phyloP scores from a whole-genome alignment of 2,329 filamentous ascomycete genomes.

The Tolypocladium amazonense region DNA sequence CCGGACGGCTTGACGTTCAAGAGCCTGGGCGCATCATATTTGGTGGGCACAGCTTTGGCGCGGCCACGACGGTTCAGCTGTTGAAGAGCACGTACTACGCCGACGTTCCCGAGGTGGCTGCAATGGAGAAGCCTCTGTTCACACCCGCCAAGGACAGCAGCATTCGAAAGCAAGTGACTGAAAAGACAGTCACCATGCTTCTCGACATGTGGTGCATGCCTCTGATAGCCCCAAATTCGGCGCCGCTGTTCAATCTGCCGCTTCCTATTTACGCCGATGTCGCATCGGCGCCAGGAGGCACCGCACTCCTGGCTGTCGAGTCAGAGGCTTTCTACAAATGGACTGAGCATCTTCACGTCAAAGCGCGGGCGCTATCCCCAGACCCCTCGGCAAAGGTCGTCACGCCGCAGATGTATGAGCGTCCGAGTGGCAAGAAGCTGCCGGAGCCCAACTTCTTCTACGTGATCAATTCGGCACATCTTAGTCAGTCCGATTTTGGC shows the following conservation, averaged over 20 bases:
- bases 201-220: conserved; percentile 78
- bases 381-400: conserved; percentile 35
- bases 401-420: conserved; percentile 27
- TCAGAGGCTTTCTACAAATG: conserved; percentile 73
- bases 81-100: conserved; percentile 70
- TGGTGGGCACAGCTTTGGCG: conserved; percentile 74
- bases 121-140: conserved; percentile 49
- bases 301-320: conserved; percentile 57
- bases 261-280: conserved; percentile 55
- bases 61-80: conserved; percentile 62
- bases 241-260: conserved; percentile 59
- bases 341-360: conserved; percentile 59
- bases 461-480: conserved; percentile 61
- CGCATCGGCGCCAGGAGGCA: conserved; percentile 39
- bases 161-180: conserved; percentile 56
- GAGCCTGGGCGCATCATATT: conserved; percentile 64
- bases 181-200: conserved; percentile 53
- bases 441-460: conserved; percentile 62
- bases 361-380: conserved; percentile 53
- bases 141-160: conserved; percentile 41
- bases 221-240: conserved; percentile 50
- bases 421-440: conserved; percentile 30
- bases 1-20: conserved; percentile 53
- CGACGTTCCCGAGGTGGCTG: conserved; percentile 30
- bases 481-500: conserved; percentile 77